phyloP scores from a whole-genome alignment of 345 rosid genomes.

The Atalantia buxifolia region DNA sequence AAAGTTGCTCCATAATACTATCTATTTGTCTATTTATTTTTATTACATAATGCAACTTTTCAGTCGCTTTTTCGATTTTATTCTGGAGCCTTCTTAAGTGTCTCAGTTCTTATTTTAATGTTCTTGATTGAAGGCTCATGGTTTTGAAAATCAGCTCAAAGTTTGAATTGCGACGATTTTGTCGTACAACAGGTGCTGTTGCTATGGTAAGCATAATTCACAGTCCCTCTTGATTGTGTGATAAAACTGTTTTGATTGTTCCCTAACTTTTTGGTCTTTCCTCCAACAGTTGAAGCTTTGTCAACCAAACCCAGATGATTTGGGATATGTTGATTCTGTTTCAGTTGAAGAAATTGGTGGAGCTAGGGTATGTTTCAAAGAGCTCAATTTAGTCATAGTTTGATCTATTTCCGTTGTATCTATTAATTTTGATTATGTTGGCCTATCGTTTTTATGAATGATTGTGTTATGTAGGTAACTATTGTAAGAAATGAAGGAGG shows the following conservation, averaged over 20 bases:
- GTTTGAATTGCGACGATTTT: constrained; percentile 92
- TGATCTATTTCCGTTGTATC: background rate
- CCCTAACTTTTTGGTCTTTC: constrained; percentile 7
- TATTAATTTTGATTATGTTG: background rate
- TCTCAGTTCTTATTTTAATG: constrained; percentile 10
- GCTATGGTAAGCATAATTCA: constrained; percentile 57
- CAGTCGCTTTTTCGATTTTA: background rate
- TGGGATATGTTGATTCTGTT: constrained; percentile 85
- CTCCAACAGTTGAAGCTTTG: constrained; percentile 80
- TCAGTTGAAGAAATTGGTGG: constrained; percentile 98
- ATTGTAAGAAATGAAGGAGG: constrained; percentile 89
- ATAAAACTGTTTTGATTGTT: constrained; percentile 5
- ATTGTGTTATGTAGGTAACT: constrained; percentile 54
- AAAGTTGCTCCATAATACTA: background rate
- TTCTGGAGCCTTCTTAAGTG: background rate
- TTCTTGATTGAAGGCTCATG: constrained; percentile 67
- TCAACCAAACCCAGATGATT: constrained; percentile 81
- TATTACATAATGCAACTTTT: background rate
- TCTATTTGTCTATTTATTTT: background rate
- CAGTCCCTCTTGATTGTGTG: constrained; percentile 2
- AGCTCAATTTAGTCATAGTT: background rate
- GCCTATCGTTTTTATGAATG: background rate
- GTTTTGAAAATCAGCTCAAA: constrained; percentile 97
- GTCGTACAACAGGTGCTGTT: constrained; percentile 87
- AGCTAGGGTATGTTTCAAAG: constrained; percentile 62